Percentiles rank a stretch among this genome's conserved stretches.
Evolutionary conservation across 306 rosid genomes (phyloP).

Genomic region (Luffa aegyptiaca): DNA sequence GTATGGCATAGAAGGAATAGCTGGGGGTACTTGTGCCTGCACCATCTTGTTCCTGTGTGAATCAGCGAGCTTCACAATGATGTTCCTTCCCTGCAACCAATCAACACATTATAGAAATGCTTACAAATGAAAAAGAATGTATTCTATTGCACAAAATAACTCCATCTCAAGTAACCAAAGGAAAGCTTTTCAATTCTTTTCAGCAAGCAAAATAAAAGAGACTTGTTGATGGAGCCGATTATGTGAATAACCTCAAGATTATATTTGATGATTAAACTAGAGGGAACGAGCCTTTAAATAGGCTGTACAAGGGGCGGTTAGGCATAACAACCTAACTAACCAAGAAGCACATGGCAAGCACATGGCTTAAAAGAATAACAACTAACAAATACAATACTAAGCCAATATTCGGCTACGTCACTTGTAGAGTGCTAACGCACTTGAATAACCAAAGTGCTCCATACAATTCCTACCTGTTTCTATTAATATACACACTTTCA

Average conservation of each 20-base stretch:
- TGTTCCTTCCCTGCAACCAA: constrained; percentile 58
- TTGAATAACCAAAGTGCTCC: not conserved
- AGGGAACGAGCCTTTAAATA: no score
- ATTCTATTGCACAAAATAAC: not conserved
- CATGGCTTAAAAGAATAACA: no score
- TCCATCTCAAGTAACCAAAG: not conserved
- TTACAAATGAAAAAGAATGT: not conserved
- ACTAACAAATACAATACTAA: no score
- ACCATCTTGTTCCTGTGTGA: constrained; percentile 48
- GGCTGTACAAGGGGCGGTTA: no score
- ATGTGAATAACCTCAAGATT: no score
- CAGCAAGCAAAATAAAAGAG: not conserved
- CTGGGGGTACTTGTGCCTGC: constrained; percentile 30
- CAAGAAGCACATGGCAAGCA: no score
- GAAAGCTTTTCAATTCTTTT: not conserved
- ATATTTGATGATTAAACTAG: no score
- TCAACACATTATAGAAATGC: not conserved
- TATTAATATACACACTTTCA: no score
- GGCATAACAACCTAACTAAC: no score
- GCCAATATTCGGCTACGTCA: no score
- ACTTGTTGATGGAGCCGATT: no score
- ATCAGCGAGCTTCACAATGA: constrained; percentile 65
- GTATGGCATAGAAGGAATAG: constrained; percentile 39
- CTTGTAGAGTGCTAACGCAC: not conserved
- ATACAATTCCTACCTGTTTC: not conserved